phyloP scores from a whole-genome alignment of 306 rosid genomes.

The Glycine tomentella region DNA sequence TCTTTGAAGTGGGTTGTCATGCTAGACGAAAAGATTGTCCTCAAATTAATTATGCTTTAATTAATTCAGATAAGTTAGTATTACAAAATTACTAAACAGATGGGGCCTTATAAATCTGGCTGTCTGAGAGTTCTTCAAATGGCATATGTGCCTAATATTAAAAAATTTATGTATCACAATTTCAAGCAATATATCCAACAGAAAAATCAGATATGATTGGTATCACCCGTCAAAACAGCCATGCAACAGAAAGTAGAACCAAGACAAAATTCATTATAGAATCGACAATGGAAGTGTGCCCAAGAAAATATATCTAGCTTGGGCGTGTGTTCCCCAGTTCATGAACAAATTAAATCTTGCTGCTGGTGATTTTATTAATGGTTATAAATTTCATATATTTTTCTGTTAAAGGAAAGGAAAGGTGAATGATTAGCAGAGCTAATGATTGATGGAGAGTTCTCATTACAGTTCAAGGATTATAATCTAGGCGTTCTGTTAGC shows the following conservation, averaged over 20 bases:
- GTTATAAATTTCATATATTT: neutral
- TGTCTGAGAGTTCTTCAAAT: slow-evolving; percentile 13
- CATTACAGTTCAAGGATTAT: neutral
- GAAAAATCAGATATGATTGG: neutral
- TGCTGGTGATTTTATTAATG: slow-evolving; percentile 2
- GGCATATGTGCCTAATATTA: slow-evolving; percentile 4
- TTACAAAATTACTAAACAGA: too few species aligned
- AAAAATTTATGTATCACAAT: neutral
- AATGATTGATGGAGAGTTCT: slow-evolving; percentile 24
- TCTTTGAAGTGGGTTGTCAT: slow-evolving; percentile 5
- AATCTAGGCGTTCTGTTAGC: neutral
- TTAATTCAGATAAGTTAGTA: neutral
- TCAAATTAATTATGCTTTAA: neutral
- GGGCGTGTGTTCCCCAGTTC: slow-evolving; percentile 34
- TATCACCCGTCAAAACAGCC: slow-evolving; percentile 18
- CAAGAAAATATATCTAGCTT: neutral
- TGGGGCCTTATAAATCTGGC: neutral
- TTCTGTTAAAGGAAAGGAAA: neutral
- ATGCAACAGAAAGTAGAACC: neutral
- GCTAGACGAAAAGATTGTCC: neutral
- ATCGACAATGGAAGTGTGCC: slow-evolving; percentile 20
- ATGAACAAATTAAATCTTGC: slow-evolving; percentile 39
- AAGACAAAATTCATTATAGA: slow-evolving; percentile 29
- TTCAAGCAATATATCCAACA: neutral
- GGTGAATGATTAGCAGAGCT: neutral